Conservation (phyloP, 1,284 basidiomycete species). For the Malassezia sympodialis region DNA sequence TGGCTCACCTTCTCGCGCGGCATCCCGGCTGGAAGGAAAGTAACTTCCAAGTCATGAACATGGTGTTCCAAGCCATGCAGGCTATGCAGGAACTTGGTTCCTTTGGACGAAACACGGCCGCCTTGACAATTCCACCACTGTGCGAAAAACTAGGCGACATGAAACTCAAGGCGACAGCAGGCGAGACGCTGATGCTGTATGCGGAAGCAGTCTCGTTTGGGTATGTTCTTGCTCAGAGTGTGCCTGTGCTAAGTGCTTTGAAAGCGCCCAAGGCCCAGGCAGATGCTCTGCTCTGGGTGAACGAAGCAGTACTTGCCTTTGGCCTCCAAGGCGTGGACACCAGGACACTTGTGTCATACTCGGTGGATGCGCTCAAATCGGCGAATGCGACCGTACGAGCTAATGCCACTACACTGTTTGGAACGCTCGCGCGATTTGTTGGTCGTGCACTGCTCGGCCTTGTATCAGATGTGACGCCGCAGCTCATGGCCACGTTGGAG, state of each 20-base stretch:
- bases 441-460: slow-evolving; percentile 80
- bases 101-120: slow-evolving; percentile 76
- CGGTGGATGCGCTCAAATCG: slow-evolving; percentile 77
- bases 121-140: slow-evolving; percentile 71
- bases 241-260: slow-evolving; percentile 22
- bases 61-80: slow-evolving; percentile 36
- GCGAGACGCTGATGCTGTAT: slow-evolving; percentile 69
- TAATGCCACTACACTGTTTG: slow-evolving; percentile 85
- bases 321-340: slow-evolving; percentile 78
- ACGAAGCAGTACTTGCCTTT: slow-evolving; percentile 78
- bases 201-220: slow-evolving; percentile 88
- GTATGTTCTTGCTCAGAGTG: slow-evolving; percentile 75
- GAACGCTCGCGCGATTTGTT: slow-evolving; percentile 82
- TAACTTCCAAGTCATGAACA: slow-evolving; percentile 68
- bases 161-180: slow-evolving; percentile 95
- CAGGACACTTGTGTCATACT: slow-evolving; percentile 74
- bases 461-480: slow-evolving; percentile 68
- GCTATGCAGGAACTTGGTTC: slow-evolving; percentile 66
- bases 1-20: slow-evolving; percentile 81
- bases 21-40: slow-evolving; percentile 91
- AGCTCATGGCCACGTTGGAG: slow-evolving; percentile 74
- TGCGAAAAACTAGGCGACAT: slow-evolving; percentile 91
- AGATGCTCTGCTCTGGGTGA: slow-evolving; percentile 82
- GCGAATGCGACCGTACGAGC: slow-evolving; percentile 89
- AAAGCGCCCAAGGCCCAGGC: slow-evolving; percentile 96